Evolutionary conservation across 192 early-diverging fungal species (phyloP), one percentile per base, ranked within the genome.

Genomic region (Diversispora epigaea): DNA sequence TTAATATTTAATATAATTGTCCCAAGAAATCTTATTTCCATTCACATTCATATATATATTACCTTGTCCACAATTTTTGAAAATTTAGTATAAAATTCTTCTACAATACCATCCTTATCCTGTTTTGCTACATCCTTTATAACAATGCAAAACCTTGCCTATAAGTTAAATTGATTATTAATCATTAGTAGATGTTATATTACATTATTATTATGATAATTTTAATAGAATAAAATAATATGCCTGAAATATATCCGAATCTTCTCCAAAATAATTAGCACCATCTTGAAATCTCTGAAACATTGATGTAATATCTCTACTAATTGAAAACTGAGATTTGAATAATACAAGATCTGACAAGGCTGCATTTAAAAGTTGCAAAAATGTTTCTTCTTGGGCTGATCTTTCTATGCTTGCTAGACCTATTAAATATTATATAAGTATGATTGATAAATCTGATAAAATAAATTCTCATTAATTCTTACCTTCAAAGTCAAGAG

Each of bases 231-330:
- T 4, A 25, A 15, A 6, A 32, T n/a, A 17, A 9, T 19, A 21
- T 21, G 44, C 70, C 43, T 72, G 56, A 58, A 72, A 72, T 19
- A 58, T 72, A 4, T 68, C 15, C 25, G 9, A 11, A 63, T 73
- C 56, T 17, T 50, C 56, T 17, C 40, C 44, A 15, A 73, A 73
- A 21, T 45, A 62, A 17, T 12, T 60, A 3, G 58, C 54, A 4
- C 72, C 57, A 49, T 63, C 76, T 52, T 77, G 76, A 58, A n/a
- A n/a, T n/a, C n/a, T n/a, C n/a, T n/a, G n/a, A n/a, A n/a, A 77
- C 76, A 77, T 77, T 25, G 54, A 21, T 3, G 76, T 72, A 14
- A 77, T 77, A n/a, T 71, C 66, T 52, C 75, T 8, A 14, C 46
- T 69, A 6, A 76, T 39, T 9, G 66, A 22, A 55, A 76, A 76